These are phyloP conservation scores for Patellifolia procumbens DNA, from an alignment of 179 eudicot species.

Conservation along the genomic window DNA sequence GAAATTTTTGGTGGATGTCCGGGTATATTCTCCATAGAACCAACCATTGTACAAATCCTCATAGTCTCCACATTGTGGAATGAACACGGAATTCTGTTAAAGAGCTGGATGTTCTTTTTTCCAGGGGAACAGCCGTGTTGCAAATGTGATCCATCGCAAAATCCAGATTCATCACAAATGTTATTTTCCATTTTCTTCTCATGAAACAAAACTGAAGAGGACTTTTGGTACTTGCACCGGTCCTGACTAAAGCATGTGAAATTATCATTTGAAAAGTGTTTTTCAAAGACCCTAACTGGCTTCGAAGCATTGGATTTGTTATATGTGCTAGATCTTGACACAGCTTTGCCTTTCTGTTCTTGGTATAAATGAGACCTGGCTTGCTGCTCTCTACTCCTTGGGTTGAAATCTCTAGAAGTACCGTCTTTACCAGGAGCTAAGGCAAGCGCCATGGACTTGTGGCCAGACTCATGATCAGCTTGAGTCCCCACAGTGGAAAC, in stretches of 20 bases:
- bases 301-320: conserved; percentile 31
- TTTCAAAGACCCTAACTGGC: conserved; percentile 26
- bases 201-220: conserved; percentile 39
- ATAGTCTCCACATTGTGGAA: conserved; percentile 45
- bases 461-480: conserved; percentile 24
- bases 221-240: conserved; percentile 27
- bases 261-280: conserved; percentile 37
- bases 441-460: conserved; percentile 28
- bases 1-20: conserved; percentile 49
- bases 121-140: conserved; percentile 25
- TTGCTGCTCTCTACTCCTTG: conserved; percentile 18
- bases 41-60: conserved; percentile 49
- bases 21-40: conserved; percentile 35
- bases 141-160: conserved; percentile 21
- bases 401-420: conserved; percentile 17
- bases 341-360: conserved; percentile 27
- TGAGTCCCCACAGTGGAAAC: conserved; percentile 18
- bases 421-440: conserved; percentile 28
- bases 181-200: conserved; percentile 32
- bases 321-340: conserved; percentile 28
- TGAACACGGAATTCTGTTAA: conserved; percentile 34
- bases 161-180: conserved; percentile 27
- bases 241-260: conserved; percentile 36
- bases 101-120: conserved; percentile 26
- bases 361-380: conserved; percentile 23